phyloP scores from a whole-genome alignment of 1,284 basidiomycete species.

The Cutaneotrichosporon arboriforme region DNA sequence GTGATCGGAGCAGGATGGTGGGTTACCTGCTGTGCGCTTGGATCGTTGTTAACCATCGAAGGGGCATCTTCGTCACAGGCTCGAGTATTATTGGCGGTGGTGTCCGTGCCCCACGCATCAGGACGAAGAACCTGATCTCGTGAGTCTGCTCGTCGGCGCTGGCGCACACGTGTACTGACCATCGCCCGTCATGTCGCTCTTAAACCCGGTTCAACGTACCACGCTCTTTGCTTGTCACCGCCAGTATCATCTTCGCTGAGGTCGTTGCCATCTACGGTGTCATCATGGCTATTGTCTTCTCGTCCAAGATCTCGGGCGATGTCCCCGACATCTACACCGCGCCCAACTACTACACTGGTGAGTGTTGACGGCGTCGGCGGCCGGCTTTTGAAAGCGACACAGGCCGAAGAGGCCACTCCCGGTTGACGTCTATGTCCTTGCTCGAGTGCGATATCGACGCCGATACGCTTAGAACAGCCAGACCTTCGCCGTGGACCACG shows the following conservation, averaged over 20 bases:
- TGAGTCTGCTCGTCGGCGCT: conserved; percentile 43
- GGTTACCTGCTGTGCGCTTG: conserved; percentile 35
- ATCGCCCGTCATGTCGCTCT: not conserved
- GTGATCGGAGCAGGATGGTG: conserved; percentile 95
- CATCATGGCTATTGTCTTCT: conserved; percentile 91
- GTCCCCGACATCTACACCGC: conserved; percentile 67
- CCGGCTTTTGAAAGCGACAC: too few relatives aligned
- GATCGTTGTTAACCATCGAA: conserved; percentile 38
- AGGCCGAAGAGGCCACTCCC: too few relatives aligned
- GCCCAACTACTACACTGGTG: conserved; percentile 84
- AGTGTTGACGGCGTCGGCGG: conserved; percentile 22
- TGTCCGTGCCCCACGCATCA: conserved; percentile 86
- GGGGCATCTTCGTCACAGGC: conserved; percentile 97
- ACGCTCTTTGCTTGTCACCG: not conserved
- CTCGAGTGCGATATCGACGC: too few relatives aligned
- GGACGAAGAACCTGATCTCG: conserved; percentile 98
- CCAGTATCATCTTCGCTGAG: conserved; percentile 97
- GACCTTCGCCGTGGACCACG: too few relatives aligned
- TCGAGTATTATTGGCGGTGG: conserved; percentile 92
- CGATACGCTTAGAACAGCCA: too few relatives aligned
- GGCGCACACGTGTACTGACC: not conserved
- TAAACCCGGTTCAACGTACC: not conserved
- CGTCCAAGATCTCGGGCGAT: conserved; percentile 64
- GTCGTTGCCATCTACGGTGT: conserved; percentile 88
- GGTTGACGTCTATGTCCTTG: too few relatives aligned